phyloP scores from a whole-genome alignment of 768 basidiomycete species.

The Phylloporus arenicola region DNA sequence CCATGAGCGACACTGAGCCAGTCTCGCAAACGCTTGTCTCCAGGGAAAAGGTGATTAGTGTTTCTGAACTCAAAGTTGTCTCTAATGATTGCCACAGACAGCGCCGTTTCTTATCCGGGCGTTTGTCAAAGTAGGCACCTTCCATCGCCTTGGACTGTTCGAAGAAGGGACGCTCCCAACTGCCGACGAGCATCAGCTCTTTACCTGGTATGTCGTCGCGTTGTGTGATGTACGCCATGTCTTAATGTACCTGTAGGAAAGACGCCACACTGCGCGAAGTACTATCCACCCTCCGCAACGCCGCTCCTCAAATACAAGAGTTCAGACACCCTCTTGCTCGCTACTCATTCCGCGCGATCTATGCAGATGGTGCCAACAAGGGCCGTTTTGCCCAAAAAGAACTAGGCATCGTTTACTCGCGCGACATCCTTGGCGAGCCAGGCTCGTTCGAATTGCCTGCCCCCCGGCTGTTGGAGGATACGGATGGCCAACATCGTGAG shows the following conservation, averaged over 20 bases:
- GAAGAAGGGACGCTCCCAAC: constrained; percentile 74
- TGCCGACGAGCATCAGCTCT: constrained; percentile 78
- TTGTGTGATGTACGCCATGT: background rate
- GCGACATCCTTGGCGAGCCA: constrained; percentile 80
- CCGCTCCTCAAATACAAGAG: constrained; percentile 62
- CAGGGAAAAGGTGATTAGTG: constrained; percentile 48
- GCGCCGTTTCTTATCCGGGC: constrained; percentile 78
- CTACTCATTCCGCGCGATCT: constrained; percentile 76
- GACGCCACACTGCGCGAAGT: constrained; percentile 79
- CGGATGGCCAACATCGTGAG: constrained; percentile 28
- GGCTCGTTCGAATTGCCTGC: constrained; percentile 55
- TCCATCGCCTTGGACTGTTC: constrained; percentile 68
- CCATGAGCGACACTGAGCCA: constrained; percentile 36
- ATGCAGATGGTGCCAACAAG: constrained; percentile 66
- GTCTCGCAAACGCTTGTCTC: constrained; percentile 43
- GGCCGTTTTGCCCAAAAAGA: constrained; percentile 74
- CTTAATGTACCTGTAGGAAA: constrained; percentile 46
- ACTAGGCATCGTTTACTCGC: constrained; percentile 74
- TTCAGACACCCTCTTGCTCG: constrained; percentile 78
- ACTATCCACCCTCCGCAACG: constrained; percentile 68
- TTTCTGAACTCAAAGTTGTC: background rate
- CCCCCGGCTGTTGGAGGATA: constrained; percentile 55
- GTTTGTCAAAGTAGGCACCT: constrained; percentile 76
- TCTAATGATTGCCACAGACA: constrained; percentile 40
- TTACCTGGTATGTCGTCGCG: constrained; percentile 55